Evolutionary conservation across 1,139 yeast species (phyloP).

Genomic region (Magnusiomyces fungicola): DNA sequence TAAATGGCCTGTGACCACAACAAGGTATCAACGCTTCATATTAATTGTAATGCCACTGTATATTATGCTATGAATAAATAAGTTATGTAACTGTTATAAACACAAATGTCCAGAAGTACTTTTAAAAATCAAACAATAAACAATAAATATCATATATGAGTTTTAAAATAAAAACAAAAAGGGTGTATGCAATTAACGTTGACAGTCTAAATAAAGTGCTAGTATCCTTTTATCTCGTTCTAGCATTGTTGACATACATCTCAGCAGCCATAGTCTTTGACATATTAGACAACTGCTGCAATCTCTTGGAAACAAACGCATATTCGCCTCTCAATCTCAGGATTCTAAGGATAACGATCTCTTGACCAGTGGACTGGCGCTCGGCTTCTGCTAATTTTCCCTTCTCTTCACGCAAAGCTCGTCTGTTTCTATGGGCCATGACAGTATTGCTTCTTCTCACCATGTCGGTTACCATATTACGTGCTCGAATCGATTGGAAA

Average conservation of each 20-base stretch:
- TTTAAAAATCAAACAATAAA: too few species aligned
- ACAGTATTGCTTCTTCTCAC: slow-evolving; percentile 61
- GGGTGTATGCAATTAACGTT: background rate
- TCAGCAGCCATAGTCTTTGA: slow-evolving; percentile 62
- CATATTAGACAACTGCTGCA: slow-evolving; percentile 55
- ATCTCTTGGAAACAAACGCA: slow-evolving; percentile 45
- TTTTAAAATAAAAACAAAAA: background rate
- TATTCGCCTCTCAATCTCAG: slow-evolving; percentile 41
- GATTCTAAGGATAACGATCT: slow-evolving; percentile 61
- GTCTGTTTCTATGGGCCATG: slow-evolving; percentile 63
- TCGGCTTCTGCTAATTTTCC: slow-evolving; percentile 46
- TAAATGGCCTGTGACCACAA: too few species aligned
- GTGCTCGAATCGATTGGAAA: slow-evolving; percentile 25
- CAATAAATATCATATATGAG: background rate
- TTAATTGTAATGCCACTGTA: too few species aligned
- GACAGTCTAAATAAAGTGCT: background rate
- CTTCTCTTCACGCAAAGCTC: slow-evolving; percentile 48
- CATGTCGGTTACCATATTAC: slow-evolving; percentile 42
- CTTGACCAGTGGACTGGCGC: slow-evolving; percentile 51
- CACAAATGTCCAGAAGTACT: too few species aligned
- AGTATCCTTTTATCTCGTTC: background rate
- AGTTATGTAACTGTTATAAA: too few species aligned
- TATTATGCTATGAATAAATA: too few species aligned
- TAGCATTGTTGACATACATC: slow-evolving; percentile 15
- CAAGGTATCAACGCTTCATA: too few species aligned